Base-by-base conservation (phyloP, 2,329 filamentous ascomycete genomes). In the Alternaria gansuensis region DNA sequence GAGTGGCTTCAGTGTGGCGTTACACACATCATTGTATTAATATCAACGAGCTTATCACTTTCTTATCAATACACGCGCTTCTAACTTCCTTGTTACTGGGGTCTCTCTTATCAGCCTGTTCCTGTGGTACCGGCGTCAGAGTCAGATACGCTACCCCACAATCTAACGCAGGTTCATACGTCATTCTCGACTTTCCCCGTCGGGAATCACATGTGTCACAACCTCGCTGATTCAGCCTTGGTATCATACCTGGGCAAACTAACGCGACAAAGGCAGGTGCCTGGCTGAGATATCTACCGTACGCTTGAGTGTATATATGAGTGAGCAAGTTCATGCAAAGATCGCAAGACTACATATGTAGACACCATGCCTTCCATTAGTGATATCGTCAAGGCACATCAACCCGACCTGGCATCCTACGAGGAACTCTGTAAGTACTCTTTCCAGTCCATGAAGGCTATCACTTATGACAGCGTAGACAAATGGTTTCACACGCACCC, bases 401-500 rank as follows among this genome's bases (percentile, higher is more conserved):
- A 66, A 24, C 71, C 72, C 4, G 64, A 71, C 17, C 62, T 75
- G 0, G 45, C 36, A 5, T 62, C 72, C 0, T 77, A 77, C 31
- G 74, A 77, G 52, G 69, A 71, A 17, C 67, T 77, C 3, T 77
- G 73, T 75, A 65, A 46, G 66, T 62, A 29, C 6, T n/a, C 43
- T 23, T 7, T 26, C 21, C 11, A 33, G 3, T 21, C 3, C 3
- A n/a, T 28, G 1, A n/a, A 34, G 33, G 14, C 11, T 26, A 44
- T 40, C 39, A 23, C 56, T 63, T 28, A 67, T 45, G 28, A 40
- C 34, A 23, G 4, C 28, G 5, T 2, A 74, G 73, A 77, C 51
- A 75, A 73, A 61, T 69, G 72, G 59, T 76, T 75, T 55, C 75
- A 78, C 55, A 55, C 68, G 0, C 60, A 75, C 44, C 75, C 75